Conservation (phyloP, 2,329 filamentous ascomycete genomes). For the Claviceps sp. region DNA sequence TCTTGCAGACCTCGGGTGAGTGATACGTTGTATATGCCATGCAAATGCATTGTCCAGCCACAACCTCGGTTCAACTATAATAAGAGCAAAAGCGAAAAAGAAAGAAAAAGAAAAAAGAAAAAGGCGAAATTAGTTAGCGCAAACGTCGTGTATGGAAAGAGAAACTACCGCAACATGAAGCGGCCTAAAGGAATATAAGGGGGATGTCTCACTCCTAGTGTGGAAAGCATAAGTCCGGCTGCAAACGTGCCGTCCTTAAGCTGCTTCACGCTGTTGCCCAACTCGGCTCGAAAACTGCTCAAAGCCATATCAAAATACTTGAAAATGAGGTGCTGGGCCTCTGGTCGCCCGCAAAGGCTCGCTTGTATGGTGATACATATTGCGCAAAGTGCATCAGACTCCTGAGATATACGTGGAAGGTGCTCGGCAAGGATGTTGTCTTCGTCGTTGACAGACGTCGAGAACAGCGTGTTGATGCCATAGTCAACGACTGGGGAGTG, state of each 20-base stretch:
- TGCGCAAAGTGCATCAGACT: background rate
- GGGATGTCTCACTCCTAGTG: background rate
- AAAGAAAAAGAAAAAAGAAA: background rate
- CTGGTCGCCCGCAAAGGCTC: background rate
- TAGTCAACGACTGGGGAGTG: background rate
- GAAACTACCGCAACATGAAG: background rate
- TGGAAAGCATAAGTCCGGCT: conserved; percentile 1
- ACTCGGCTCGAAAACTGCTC: background rate
- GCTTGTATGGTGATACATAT: conserved; percentile 2
- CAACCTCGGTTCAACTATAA: background rate
- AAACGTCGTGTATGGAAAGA: background rate
- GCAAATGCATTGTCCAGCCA: conserved; percentile 2
- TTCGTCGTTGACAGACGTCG: conserved; percentile 1
- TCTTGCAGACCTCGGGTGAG: background rate
- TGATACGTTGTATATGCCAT: background rate
- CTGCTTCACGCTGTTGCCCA: background rate
- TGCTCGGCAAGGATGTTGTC: background rate
- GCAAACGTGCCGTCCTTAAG: background rate
- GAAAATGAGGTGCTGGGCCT: background rate
- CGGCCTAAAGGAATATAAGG: no score
- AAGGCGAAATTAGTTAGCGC: background rate
- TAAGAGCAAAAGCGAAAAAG: background rate
- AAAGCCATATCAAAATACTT: background rate
- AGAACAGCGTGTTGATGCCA: background rate
- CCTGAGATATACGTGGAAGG: background rate